These are phyloP conservation scores for Manihot esculenta DNA, from an alignment of 441 rosid species.

Conservation along the genomic window DNA sequence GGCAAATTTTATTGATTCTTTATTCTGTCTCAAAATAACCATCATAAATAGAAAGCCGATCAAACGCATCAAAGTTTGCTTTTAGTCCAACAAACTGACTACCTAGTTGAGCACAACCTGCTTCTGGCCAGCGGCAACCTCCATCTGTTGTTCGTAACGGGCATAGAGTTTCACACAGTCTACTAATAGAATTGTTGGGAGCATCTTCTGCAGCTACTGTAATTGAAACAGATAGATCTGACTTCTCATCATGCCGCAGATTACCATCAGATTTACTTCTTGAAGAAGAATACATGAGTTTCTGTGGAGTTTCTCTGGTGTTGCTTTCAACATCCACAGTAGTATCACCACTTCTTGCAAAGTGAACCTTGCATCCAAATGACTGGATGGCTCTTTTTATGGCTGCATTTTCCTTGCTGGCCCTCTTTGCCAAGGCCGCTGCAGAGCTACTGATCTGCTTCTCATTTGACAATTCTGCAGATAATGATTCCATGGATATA, in stretches of 20 bases:
- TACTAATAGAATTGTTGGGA: conserved; percentile 37
- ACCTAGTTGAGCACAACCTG: conserved; percentile 81
- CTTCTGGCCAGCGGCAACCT: conserved; percentile 90
- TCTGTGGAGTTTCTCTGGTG: conserved; percentile 29
- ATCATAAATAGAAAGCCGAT: conserved; percentile 72
- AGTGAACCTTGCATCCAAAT: conserved; percentile 83
- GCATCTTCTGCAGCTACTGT: conserved; percentile 55
- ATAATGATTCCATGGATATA: conserved; percentile 54
- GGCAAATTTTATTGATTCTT: conserved; percentile 9
- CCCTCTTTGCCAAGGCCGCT: conserved; percentile 60
- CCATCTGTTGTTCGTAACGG: conserved; percentile 74
- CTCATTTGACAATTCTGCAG: conserved; percentile 68
- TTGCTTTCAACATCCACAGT: conserved; percentile 53
- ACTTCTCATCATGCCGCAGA: conserved; percentile 36
- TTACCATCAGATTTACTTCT: conserved; percentile 35
- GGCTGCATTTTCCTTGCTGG: conserved; percentile 70
- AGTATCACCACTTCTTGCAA: conserved; percentile 60
- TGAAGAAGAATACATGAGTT: conserved; percentile 29
- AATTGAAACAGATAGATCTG: conserved; percentile 80
- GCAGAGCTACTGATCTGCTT: conserved; percentile 63
- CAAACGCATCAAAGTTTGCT: conserved; percentile 91
- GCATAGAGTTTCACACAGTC: conserved; percentile 72
- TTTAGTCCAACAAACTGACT: conserved; percentile 84
- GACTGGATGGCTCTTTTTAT: conserved; percentile 82
- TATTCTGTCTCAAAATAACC: conserved; percentile 67